Percentiles rank a stretch among this genome's conserved stretches.
Conservation (phyloP, 305 asterid species). For the Plantago rigida region DNA sequence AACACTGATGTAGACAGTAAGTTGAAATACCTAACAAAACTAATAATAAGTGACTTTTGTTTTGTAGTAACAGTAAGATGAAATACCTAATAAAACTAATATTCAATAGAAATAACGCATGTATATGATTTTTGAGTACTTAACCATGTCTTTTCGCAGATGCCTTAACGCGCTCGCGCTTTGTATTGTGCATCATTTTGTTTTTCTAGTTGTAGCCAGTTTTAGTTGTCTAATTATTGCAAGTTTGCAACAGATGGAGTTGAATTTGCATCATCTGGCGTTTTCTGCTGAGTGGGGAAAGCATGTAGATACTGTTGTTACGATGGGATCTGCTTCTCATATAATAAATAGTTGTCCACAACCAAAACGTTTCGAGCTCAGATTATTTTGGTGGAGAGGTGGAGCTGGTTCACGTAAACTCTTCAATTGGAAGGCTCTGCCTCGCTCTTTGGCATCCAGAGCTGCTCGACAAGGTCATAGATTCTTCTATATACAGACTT, state of each 20-base stretch:
- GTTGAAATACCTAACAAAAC: too few species aligned
- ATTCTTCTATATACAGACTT: conserved; percentile 14
- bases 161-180: not conserved
- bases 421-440: conserved; percentile 78
- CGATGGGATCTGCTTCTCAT: conserved; percentile 77
- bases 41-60: too few species aligned
- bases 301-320: conserved; percentile 63
- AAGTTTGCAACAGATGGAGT: conserved; percentile 56
- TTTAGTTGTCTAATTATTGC: conserved; percentile 21
- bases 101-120: too few species aligned
- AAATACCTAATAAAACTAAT: too few species aligned
- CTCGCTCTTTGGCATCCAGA: conserved; percentile 64
- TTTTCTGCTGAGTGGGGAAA: conserved; percentile 74
- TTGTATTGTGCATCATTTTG: conserved; percentile 6
- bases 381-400: conserved; percentile 96
- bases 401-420: conserved; percentile 72
- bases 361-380: conserved; percentile 49
- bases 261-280: conserved; percentile 63
- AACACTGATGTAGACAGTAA: too few species aligned
- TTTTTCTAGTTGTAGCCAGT: conserved; percentile 15
- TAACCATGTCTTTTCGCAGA: too few species aligned
- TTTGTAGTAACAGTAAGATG: too few species aligned
- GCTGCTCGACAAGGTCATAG: conserved; percentile 84
- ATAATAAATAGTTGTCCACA: conserved; percentile 42
- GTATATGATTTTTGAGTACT: too few species aligned